Evolutionary conservation across 139 green algal species (phyloP).

Genomic region (Coelastrella sp.): DNA sequence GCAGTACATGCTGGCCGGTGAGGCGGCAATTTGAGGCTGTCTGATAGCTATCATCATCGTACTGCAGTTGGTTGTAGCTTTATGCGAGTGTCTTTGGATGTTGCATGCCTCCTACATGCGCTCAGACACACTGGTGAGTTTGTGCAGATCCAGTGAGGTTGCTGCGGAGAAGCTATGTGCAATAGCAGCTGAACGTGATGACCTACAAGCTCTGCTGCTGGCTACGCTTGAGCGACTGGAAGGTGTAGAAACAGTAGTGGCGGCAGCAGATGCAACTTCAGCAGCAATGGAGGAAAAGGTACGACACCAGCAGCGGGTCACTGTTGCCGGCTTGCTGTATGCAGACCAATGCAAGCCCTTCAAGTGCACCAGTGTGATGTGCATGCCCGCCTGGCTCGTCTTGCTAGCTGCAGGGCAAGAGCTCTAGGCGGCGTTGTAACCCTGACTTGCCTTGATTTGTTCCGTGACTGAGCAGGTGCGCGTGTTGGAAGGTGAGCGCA

Average conservation of each 20-base stretch:
- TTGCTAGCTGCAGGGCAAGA: too few species aligned
- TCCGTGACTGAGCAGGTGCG: constrained; percentile 51
- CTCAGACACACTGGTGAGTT: not conserved
- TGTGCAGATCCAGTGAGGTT: constrained; percentile 15
- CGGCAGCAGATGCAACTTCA: constrained; percentile 57
- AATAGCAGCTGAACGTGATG: constrained; percentile 47
- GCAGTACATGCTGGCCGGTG: too few species aligned
- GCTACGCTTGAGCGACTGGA: constrained; percentile 65
- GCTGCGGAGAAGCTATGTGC: constrained; percentile 28
- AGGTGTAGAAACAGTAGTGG: constrained; percentile 64
- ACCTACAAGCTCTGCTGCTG: constrained; percentile 55
- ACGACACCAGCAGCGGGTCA: too few species aligned
- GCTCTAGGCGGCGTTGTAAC: too few species aligned
- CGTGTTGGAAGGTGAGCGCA: constrained; percentile 64
- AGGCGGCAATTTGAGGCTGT: too few species aligned
- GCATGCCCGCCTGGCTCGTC: too few species aligned
- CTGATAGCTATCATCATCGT: too few species aligned
- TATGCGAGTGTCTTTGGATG: too few species aligned
- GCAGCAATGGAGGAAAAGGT: constrained; percentile 53
- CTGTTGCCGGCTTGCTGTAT: not conserved
- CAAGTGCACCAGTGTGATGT: not conserved
- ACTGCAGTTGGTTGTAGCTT: too few species aligned
- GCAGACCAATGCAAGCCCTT: not conserved
- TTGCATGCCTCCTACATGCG: too few species aligned
- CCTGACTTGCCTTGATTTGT: not conserved